Percentiles rank a stretch among this genome's conserved stretches.
These are phyloP conservation scores for Neobulgaria alba DNA, from an alignment of 2,329 filamentous ascomycete genomes.

Conservation along the genomic window DNA sequence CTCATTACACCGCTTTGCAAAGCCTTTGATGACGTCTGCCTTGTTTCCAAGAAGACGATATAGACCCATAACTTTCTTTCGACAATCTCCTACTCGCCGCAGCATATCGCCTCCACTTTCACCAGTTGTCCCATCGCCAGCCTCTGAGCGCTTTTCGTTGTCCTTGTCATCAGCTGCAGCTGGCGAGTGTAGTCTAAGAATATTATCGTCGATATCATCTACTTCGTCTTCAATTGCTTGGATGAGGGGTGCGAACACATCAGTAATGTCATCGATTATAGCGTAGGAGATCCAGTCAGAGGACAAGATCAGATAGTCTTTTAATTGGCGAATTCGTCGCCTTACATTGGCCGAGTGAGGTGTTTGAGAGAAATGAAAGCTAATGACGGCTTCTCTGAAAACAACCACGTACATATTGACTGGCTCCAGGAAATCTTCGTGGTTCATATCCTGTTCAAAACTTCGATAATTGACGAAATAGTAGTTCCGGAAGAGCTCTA, in stretches of 20 bases:
- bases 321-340: conserved; percentile 82
- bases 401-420: conserved; percentile 98
- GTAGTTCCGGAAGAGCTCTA: conserved; percentile 93
- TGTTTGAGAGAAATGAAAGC: conserved; percentile 94
- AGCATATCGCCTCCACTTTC: conserved; percentile 72
- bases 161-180: conserved; percentile 32
- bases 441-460: conserved; percentile 89
- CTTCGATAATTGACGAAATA: conserved; percentile 98
- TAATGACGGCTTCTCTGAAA: conserved; percentile 89
- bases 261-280: conserved; percentile 96
- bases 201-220: conserved; percentile 90
- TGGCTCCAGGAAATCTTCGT: conserved; percentile 84
- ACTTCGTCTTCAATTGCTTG: conserved; percentile 92
- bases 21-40: conserved; percentile 97
- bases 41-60: conserved; percentile 93
- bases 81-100: conserved; percentile 81
- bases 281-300: conserved; percentile 99
- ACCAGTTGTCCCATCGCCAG: conserved; percentile 30
- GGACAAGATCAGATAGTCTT: conserved; percentile 85
- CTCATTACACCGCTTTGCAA: conserved; percentile 96
- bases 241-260: conserved; percentile 88
- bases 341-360: conserved; percentile 95
- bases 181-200: conserved; percentile 69
- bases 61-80: conserved; percentile 95
- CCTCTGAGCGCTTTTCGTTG: conserved; percentile 38